These are phyloP conservation scores for Leavenworthia alabamica DNA, from an alignment of 345 rosid genomes.

Conservation along the genomic window DNA sequence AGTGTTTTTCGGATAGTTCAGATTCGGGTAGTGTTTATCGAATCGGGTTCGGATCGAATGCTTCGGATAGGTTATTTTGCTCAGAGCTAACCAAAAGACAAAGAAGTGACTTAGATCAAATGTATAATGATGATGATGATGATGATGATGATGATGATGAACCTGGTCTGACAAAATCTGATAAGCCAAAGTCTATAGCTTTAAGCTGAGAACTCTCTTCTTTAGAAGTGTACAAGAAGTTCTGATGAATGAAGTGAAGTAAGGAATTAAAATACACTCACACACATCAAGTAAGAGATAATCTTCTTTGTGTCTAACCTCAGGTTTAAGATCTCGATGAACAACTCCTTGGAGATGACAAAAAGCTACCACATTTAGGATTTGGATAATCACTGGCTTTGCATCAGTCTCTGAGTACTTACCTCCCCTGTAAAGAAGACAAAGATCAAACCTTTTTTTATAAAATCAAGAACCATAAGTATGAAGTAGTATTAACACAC, in stretches of 20 bases:
- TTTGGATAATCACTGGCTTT: slow-evolving; percentile 71
- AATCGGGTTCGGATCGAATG: too few relatives aligned
- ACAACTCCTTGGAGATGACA: slow-evolving; percentile 98
- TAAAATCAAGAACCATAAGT: not conserved
- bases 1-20: too few relatives aligned
- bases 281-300: not conserved
- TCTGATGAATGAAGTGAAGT: slow-evolving; percentile 49
- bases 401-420: slow-evolving; percentile 90
- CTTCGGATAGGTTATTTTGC: too few relatives aligned
- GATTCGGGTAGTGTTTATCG: too few relatives aligned
- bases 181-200: slow-evolving; percentile 91
- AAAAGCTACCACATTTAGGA: slow-evolving; percentile 75
- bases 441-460: not conserved
- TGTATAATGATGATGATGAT: not conserved
- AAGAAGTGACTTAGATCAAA: not conserved
- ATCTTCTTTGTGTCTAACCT: slow-evolving; percentile 41
- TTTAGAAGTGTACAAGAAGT: slow-evolving; percentile 71
- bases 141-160: slow-evolving; percentile 14
- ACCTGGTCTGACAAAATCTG: slow-evolving; percentile 95
- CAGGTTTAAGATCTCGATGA: slow-evolving; percentile 96
- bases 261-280: not conserved
- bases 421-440: slow-evolving; percentile 55
- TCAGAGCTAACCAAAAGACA: not conserved
- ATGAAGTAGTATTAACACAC: not conserved
- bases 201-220: slow-evolving; percentile 78